These are phyloP conservation scores for Macadamia tetraphylla DNA, from an alignment of 164 flowering plant species.

Conservation along the genomic window DNA sequence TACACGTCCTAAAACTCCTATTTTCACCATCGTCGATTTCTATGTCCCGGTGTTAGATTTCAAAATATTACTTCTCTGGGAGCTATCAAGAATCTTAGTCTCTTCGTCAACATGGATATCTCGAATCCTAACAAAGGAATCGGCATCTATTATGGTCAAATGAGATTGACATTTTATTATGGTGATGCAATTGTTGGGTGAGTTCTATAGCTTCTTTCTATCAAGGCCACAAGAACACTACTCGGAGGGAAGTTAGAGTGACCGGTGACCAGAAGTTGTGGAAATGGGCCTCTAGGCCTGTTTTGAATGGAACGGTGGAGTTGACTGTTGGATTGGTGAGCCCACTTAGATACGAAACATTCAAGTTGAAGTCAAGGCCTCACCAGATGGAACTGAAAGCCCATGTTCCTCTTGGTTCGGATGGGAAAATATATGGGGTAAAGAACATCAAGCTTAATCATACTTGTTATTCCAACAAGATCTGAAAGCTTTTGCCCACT, in stretches of 20 bases:
- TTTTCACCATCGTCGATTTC: slow-evolving; percentile 7
- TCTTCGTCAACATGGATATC: slow-evolving; percentile 14
- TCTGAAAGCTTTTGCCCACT: no score
- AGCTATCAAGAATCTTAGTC: slow-evolving; percentile 6
- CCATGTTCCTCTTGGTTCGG: slow-evolving; percentile 5
- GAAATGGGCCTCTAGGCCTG: neutral
- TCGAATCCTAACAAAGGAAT: slow-evolving; percentile 22
- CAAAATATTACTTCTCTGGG: slow-evolving; percentile 1
- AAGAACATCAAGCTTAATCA: neutral
- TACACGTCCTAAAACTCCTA: slow-evolving; percentile 20
- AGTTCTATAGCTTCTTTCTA: slow-evolving; percentile 7
- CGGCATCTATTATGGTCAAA: slow-evolving; percentile 11
- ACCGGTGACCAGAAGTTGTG: neutral
- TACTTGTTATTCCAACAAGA: no score
- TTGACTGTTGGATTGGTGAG: slow-evolving; percentile 14
- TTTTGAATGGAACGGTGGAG: neutral
- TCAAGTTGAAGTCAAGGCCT: slow-evolving; percentile 17
- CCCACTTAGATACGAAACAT: slow-evolving; percentile 12
- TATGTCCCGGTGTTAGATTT: slow-evolving; percentile 4
- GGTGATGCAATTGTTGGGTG: slow-evolving; percentile 6
- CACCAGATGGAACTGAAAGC: slow-evolving; percentile 15
- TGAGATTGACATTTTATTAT: slow-evolving; percentile 3
- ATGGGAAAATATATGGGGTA: slow-evolving; percentile 16
- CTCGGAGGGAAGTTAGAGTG: slow-evolving; percentile 3
- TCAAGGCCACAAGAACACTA: slow-evolving; percentile 15